Evolutionary conservation across 2,329 filamentous ascomycete genomes (phyloP).

Genomic region (Didymella exigua): DNA sequence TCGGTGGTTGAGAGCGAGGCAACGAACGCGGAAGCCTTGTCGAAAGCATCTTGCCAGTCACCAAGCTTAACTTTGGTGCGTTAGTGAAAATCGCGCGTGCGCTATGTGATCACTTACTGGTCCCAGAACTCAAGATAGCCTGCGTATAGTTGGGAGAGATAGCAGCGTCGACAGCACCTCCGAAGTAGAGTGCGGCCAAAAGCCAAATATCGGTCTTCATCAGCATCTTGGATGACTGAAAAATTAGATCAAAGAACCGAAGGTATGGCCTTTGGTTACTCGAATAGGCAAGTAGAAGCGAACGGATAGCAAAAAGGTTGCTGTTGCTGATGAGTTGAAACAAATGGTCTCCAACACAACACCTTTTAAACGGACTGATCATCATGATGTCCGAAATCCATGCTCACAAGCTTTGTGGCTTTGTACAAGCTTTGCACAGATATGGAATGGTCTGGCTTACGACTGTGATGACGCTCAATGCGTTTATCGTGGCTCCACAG

Average conservation of each 20-base stretch:
- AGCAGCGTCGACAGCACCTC: conserved; percentile 9
- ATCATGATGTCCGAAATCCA: neutral
- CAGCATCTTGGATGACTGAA: neutral
- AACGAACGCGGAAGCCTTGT: conserved; percentile 46
- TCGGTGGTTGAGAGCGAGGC: conserved; percentile 46
- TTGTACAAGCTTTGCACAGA: conserved; percentile 8
- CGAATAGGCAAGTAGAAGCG: neutral
- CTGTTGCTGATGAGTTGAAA: neutral
- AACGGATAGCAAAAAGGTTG: neutral
- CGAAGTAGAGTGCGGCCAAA: conserved; percentile 11
- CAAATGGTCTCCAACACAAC: neutral
- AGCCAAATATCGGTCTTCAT: conserved; percentile 11
- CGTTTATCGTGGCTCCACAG: neutral
- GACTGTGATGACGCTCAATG: conserved; percentile 5
- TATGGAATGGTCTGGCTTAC: conserved; percentile 9
- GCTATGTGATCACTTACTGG: neutral
- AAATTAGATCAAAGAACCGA: neutral
- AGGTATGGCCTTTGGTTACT: neutral
- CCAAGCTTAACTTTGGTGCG: conserved; percentile 8
- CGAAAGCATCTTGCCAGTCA: conserved; percentile 27
- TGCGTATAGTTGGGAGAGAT: conserved; percentile 11
- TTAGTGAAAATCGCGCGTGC: neutral
- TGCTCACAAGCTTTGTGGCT: conserved; percentile 4
- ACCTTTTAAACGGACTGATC: neutral
- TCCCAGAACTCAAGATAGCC: conserved; percentile 15